Evolutionary conservation across 164 flowering plant species (phyloP).

Genomic region (Liriodendron chinense): DNA sequence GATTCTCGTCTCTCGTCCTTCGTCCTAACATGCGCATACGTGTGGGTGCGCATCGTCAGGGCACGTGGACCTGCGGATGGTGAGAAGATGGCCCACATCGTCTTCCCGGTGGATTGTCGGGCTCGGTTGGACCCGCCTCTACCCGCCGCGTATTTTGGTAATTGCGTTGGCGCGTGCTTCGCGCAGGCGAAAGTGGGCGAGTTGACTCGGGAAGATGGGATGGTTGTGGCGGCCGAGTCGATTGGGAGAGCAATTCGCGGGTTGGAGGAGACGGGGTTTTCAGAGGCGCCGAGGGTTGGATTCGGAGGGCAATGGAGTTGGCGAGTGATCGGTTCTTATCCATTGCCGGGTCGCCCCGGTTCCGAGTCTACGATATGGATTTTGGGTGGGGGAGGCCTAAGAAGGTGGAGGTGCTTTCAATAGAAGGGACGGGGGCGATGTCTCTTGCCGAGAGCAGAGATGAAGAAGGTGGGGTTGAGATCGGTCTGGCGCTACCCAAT

Average conservation of each 20-base stretch:
- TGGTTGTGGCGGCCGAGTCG: conserved; percentile 21
- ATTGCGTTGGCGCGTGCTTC: conserved; percentile 27
- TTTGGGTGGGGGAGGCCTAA: conserved; percentile 13
- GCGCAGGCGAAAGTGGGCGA: conserved; percentile 7
- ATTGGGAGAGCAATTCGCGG: conserved; percentile 22
- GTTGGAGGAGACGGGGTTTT: conserved; percentile 8
- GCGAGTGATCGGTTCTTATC: neutral
- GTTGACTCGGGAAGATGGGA: conserved; percentile 28
- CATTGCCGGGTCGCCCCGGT: conserved; percentile 10
- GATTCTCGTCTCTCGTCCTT: conserved; percentile 23
- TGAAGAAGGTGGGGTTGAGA: conserved; percentile 13
- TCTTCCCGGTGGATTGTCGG: conserved; percentile 32
- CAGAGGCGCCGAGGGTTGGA: neutral
- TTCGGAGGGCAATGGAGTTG: neutral
- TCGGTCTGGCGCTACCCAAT: neutral
- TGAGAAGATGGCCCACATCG: conserved; percentile 12
- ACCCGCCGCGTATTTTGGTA: conserved; percentile 49
- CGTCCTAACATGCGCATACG: conserved; percentile 25
- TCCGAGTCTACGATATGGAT: conserved; percentile 9
- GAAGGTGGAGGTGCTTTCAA: conserved; percentile 13
- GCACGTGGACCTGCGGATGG: neutral
- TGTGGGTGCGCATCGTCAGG: conserved; percentile 40
- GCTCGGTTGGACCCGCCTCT: conserved; percentile 21
- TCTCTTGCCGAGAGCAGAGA: conserved; percentile 11
- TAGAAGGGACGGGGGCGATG: conserved; percentile 5